Evolutionary conservation across 805 yeast genomes (phyloP), one percentile per base, ranked within the genome.

Genomic region (Ogataea salicorniae): DNA sequence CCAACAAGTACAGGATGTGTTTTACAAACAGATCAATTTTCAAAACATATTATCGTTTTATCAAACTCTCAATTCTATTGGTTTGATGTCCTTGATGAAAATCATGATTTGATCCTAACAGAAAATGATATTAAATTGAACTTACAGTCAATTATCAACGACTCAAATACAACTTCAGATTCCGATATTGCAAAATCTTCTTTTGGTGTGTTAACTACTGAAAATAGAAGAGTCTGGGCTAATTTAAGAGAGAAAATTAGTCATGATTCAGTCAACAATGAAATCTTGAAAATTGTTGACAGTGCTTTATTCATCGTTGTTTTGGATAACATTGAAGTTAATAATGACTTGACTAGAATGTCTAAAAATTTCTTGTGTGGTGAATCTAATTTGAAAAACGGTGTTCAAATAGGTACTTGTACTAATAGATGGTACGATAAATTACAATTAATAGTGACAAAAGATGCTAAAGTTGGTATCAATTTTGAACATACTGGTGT

Each of bases 401-500:
- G 96, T 57, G 82, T 89, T 43, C 97, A 90, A 69, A 84, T 85
- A 34, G 97, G 97, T 49, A 88, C 97, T 5, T 89, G 97, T 68
- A 85, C 96, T 34, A 90, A 90, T 67, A 73, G 97, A 63, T 90
- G 97, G 68, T 90, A 89, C 63, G 97, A 90, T 68, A 90, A 90
- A 68, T 69, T 90, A 53, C 97, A 90, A 66, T 75, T 90, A 54
- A 90, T 90, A 46, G 80, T 90, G 46, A 88, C 96, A 5, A 80
- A 82, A 63, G 88, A 90, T 65, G 95, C 95, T 22, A 86, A 87
- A 66, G 96, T 94, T 2, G 97, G 97, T 29, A 83, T 90, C 55
- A 90, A 91, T 65, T 90, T 90, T 62, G 97, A 90, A 61, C 94
- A 90, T 61, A 86, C 97, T 0, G 96, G 96, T 56, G 95, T 90